Base-by-base conservation (phyloP, 164 flowering plant species). In the Chimonanthus praecox region DNA sequence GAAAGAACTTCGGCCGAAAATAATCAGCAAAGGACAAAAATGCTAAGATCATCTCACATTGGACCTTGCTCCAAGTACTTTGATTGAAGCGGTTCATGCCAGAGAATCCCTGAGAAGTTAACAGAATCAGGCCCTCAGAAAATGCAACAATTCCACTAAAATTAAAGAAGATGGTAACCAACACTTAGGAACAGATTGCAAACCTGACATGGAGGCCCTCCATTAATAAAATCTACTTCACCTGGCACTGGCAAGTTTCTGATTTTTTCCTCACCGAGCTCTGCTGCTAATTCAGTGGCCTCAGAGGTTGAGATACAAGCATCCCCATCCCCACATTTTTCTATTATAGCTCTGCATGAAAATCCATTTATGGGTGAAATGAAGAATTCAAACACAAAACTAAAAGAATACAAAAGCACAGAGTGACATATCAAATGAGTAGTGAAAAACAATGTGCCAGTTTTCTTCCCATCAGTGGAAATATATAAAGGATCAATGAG, bases 201-300 rank as follows among this genome's bases (percentile, higher is more conserved):
- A 44, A 87, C 94, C 92, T 92, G 98, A 61, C 98, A 94, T 6
- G 99, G 99, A 69, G 98, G 99, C 9, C 99, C 99, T 70, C 99
- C 99, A 80, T 89, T 93, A 70, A 95, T 95, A 78, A 93, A 93
- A 74, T 90, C 99, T 11, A 95, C 99, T 83, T 89, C 87, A 49
- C 99, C 99, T 20, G 99, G 99, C 50, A 81, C 63, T 3, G 99
- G 99, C 80, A 95, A 80, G 79, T 81, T 82, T 10, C 77, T 77
- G 15, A 86, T 76, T 49, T 83, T 88, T 66, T 86, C 81, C 78
- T 89, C 89, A 70, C 79, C 80, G 68, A 95, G 83, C 67, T 74
- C 6, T 54, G 85, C 84, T 49, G 88, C 92, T 62, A 86, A 71
- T 46, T 92, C 94, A 47, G 85, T 80, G 72, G 97, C 98, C 72